These are phyloP conservation scores for Gossypium stocksii DNA, from an alignment of 345 rosid species.

Conservation along the genomic window DNA sequence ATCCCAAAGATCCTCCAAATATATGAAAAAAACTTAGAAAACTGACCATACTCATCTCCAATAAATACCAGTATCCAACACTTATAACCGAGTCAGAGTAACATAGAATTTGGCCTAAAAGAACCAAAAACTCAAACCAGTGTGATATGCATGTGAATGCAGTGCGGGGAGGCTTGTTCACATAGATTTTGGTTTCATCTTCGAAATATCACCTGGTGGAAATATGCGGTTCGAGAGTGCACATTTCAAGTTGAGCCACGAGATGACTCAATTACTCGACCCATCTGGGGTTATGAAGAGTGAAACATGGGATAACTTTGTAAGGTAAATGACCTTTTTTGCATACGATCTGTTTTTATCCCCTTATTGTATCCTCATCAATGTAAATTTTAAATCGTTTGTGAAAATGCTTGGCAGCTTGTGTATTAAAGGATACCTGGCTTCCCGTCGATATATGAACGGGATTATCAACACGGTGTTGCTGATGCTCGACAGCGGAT, in stretches of 20 bases:
- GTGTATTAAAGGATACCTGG: constrained; percentile 88
- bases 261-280: constrained; percentile 94
- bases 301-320: constrained; percentile 76
- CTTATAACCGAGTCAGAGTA: background rate
- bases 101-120: background rate
- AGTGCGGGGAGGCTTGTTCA: constrained; percentile 93
- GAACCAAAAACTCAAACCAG: background rate
- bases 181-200: constrained; percentile 94
- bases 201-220: constrained; percentile 94
- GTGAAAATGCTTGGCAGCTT: constrained; percentile 35
- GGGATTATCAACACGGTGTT: constrained; percentile 79
- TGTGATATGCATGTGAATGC: constrained; percentile 25
- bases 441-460: constrained; percentile 84
- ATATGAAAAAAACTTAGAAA: too few relatives aligned
- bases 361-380: background rate
- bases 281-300: constrained; percentile 95
- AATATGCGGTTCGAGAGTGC: constrained; percentile 98
- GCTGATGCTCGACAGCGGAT: constrained; percentile 95
- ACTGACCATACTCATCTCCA: too few relatives aligned
- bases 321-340: constrained; percentile 42
- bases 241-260: constrained; percentile 97
- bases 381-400: background rate
- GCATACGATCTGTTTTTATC: background rate
- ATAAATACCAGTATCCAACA: too few relatives aligned
- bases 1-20: too few relatives aligned